These are phyloP conservation scores for Nakataea oryzae DNA, from an alignment of 2,329 filamentous ascomycete species.

Conservation along the genomic window DNA sequence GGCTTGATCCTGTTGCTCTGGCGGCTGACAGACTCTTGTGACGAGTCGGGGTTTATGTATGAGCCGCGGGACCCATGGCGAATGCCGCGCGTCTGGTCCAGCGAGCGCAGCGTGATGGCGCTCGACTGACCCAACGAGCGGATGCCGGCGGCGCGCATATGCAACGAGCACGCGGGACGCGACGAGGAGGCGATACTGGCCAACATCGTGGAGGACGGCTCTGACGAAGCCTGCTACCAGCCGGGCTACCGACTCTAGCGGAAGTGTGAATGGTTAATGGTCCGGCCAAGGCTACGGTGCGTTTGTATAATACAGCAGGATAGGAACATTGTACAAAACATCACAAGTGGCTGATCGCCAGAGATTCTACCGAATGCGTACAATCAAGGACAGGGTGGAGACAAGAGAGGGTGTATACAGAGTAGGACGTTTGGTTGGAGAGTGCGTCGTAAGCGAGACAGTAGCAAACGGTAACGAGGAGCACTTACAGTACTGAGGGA, in stretches of 20 bases:
- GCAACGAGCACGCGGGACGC: conserved; percentile 6
- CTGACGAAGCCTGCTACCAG: background rate
- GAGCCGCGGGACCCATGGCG: conserved; percentile 37
- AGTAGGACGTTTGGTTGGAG: background rate
- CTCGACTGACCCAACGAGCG: conserved; percentile 4
- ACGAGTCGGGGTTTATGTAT: conserved; percentile 27
- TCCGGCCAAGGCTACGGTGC: background rate
- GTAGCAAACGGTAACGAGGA: background rate
- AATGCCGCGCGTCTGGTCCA: conserved; percentile 36
- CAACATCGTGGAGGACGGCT: conserved; percentile 8
- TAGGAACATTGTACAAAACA: background rate
- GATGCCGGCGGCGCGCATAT: conserved; percentile 3
- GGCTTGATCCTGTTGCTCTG: conserved; percentile 22
- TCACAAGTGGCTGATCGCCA: background rate
- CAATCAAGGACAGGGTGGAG: background rate
- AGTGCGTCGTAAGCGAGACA: background rate
- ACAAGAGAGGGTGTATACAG: background rate
- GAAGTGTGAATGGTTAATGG: background rate
- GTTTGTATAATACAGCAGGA: background rate
- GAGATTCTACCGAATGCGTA: background rate
- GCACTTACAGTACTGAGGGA: background rate
- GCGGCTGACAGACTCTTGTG: conserved; percentile 19
- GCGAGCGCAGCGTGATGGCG: conserved; percentile 12
- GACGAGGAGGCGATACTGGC: conserved; percentile 6
- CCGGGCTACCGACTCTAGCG: background rate